Evolutionary conservation across 176 grass and related monocot genomes (phyloP), one percentile per base, ranked within the genome.

Genomic region (Ampelocalamus luodianensis): DNA sequence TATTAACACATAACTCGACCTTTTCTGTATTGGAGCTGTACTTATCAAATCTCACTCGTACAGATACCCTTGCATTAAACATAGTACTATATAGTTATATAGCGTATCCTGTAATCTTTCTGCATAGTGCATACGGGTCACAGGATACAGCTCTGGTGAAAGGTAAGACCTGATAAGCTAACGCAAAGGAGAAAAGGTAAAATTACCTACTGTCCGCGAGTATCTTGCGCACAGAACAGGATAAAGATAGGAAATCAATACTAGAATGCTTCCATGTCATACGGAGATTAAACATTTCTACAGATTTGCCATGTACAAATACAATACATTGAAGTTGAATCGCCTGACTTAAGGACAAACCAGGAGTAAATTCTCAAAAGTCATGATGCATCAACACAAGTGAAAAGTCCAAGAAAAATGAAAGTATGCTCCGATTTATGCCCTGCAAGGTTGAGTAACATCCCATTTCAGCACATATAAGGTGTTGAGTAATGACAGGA

Each of bases 11-110:
- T 24, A 40, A 24, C 56, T 49, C 6, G 11, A 36, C 24, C 18
- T 43, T 67, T 38, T 22, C 26, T 64, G 38, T 77, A 53, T 64
- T 83, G 79, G 80, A 38, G 64, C 32, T 51, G 32, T 23, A 38
- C 34, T 39, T 9, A 70, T 62, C 71, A 87, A 60, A 82, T 61
- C 79, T 69, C 71, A 50, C 65, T 64, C 18, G 3, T 38, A 18
- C 60, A 64, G 26, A 77, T 60, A 42, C 54, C 36, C 53, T 54
- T 40, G 44, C 32, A 23, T 58, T 39, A 14, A 68, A 10, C 20
- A 55, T n/a, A 68, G 18, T 49, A 15, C 5, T 12, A 62, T 26
- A 34, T 34, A 34, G 32, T 46, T 43, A 46, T 43, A 17, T 10
- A 44, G 55, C 22, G 40, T 22, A 39, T 80, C 61, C 42, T 51